Percentiles rank a stretch among this genome's conserved stretches.
Conservation (phyloP, 2,329 filamentous ascomycete genomes). For the Fusarium camptoceras region DNA sequence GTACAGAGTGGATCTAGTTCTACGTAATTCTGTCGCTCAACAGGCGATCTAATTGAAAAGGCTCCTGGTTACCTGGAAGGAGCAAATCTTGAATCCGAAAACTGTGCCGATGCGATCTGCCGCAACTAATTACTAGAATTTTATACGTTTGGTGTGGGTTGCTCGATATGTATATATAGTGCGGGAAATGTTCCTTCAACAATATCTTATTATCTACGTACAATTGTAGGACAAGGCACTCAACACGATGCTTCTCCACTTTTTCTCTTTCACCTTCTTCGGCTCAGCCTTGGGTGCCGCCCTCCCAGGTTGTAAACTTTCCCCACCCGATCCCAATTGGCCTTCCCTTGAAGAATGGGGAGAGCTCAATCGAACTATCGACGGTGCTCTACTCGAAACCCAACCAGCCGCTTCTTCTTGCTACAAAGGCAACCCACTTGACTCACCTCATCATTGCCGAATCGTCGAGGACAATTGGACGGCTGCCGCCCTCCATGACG, state of each 20-base stretch:
- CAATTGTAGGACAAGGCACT: not conserved
- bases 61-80: not conserved
- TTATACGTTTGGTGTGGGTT: too few relatives aligned
- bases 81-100: not conserved
- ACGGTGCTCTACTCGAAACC: not conserved
- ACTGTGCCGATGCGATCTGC: not conserved
- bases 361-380: not conserved
- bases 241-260: not conserved
- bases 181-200: not conserved
- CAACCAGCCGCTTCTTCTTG: not conserved
- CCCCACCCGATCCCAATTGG: not conserved
- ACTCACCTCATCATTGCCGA: not conserved
- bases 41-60: too few relatives aligned
- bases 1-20: not conserved
- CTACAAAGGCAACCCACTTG: not conserved
- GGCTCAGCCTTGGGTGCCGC: not conserved
- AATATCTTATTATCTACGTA: not conserved
- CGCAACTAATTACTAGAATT: not conserved
- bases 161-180: not conserved
- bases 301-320: not conserved
- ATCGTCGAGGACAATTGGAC: not conserved
- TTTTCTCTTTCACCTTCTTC: not conserved
- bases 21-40: too few relatives aligned
- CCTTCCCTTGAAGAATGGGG: not conserved
- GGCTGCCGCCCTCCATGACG: not conserved